phyloP scores from a whole-genome alignment of 2,329 filamentous ascomycete species.

The Nothophaeocryptopus gaeumannii region DNA sequence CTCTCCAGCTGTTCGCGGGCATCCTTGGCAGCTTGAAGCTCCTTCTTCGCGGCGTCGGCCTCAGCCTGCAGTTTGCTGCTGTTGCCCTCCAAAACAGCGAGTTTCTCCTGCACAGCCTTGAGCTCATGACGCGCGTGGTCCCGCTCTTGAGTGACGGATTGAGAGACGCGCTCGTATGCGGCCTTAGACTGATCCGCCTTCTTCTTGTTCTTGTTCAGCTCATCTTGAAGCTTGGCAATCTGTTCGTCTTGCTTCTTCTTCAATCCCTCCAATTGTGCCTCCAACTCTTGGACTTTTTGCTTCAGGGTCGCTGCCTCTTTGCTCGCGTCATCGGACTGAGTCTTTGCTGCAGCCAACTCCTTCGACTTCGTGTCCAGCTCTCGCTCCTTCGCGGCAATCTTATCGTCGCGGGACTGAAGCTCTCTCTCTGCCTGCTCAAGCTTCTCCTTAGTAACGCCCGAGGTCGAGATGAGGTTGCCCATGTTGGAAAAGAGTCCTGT shows the following conservation, averaged over 20 bases:
- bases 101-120: constrained; percentile 13
- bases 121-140: constrained; percentile 24
- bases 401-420: constrained; percentile 17
- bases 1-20: constrained; percentile 12
- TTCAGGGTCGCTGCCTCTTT: constrained; percentile 14
- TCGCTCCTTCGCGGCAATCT: constrained; percentile 13
- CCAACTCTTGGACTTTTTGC: constrained; percentile 15
- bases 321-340: constrained; percentile 11
- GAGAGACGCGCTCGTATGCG: constrained; percentile 21
- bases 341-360: constrained; percentile 13
- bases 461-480: constrained; percentile 20
- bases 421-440: constrained; percentile 23
- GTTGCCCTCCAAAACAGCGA: constrained; percentile 9
- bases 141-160: constrained; percentile 23
- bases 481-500: constrained; percentile 15
- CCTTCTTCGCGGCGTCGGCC: constrained; percentile 12
- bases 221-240: constrained; percentile 12
- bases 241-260: constrained; percentile 12
- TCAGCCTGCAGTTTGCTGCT: constrained; percentile 15
- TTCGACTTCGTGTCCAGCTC: constrained; percentile 14
- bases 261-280: constrained; percentile 14
- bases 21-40: constrained; percentile 15
- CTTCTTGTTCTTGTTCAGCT: constrained; percentile 15
- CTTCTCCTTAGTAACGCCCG: constrained; percentile 20
- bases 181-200: constrained; percentile 10